These are phyloP conservation scores for Lasiosphaeria ovina DNA, from an alignment of 495 filamentous ascomycete species.

Conservation along the genomic window DNA sequence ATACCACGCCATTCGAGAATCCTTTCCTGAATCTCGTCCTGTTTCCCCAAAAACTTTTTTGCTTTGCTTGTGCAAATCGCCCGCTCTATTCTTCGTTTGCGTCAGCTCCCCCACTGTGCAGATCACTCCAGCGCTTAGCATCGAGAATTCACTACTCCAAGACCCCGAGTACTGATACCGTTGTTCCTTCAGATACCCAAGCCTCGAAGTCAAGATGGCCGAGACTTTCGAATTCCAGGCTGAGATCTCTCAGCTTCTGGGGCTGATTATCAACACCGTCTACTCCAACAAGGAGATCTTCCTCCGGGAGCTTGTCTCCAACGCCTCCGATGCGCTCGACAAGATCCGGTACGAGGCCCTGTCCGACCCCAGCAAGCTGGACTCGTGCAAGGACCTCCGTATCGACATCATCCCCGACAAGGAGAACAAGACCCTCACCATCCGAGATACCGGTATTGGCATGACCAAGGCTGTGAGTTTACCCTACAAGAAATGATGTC, in stretches of 20 bases:
- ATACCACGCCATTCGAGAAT: too few species aligned
- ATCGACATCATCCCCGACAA: conserved; percentile 98
- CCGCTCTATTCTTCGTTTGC: neutral
- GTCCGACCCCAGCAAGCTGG: conserved; percentile 95
- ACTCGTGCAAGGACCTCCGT: conserved; percentile 91
- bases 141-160: neutral
- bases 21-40: neutral
- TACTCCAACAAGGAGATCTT: conserved; percentile 99
- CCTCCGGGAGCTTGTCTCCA: conserved; percentile 95
- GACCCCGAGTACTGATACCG: conserved; percentile 12
- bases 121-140: neutral
- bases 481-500: neutral
- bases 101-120: too few species aligned
- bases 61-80: neutral
- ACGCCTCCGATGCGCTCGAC: conserved; percentile 96
- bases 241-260: conserved; percentile 99
- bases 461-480: conserved; percentile 98
- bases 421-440: conserved; percentile 94
- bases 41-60: conserved; percentile 2
- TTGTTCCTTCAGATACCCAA: conserved; percentile 23
- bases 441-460: conserved; percentile 97
- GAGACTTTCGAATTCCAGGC: conserved; percentile 99
- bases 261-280: conserved; percentile 99
- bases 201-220: conserved; percentile 60
- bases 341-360: conserved; percentile 99